Evolutionary conservation across 2,329 filamentous ascomycete genomes (phyloP), one percentile per base, ranked within the genome.

Genomic region (Clarireedia paspali): DNA sequence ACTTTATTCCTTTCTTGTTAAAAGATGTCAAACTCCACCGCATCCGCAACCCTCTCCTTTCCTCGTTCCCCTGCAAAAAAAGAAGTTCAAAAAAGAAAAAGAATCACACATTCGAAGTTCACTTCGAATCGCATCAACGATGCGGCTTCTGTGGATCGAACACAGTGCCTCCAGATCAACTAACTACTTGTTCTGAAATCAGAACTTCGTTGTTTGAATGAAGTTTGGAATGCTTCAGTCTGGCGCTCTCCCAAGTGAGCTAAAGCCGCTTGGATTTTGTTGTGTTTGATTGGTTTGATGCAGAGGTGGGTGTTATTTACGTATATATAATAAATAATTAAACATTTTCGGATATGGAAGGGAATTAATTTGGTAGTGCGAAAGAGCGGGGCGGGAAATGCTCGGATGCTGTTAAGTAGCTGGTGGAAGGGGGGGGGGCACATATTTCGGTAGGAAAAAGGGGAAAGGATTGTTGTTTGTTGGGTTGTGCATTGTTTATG

Each of bases 91-190:
- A 46, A 46, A 24, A 26, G 20, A 46, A 46, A 51, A 34, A 45
- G 44, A 5, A 1, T 3, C 20, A 42, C 34, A 17, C 0, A 17
- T 7, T 5, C 40, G 14, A 39, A 20, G 51, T 53, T 4, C 1
- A 7, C 40, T 34, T 1, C 3, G 23, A 47, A 20, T 53, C 42
- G 51, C 30, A 53, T 30, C 27, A 30, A 9, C 17, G 47, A 47
- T 53, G 51, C 51, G 51, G 51, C 51, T 53, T 47, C 50, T 47
- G 50, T 53, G 50, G 50, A 53, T 53, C 42, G 50, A 53, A 47
- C 42, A 53, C 50, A 47, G 51, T 53, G 51, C 51, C 42, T 38
- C 42, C 36, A 47, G 50, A 53, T 53, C 24, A 26, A 12, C 45
- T 27, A 26, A 20, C 17, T 20, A 12, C 45, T 27, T 27, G 6